A percentile compares a stretch with the other conserved stretches of the same genome.
Evolutionary conservation across 2,329 filamentous ascomycete genomes (phyloP).

Genomic region (Cadophora malorum): DNA sequence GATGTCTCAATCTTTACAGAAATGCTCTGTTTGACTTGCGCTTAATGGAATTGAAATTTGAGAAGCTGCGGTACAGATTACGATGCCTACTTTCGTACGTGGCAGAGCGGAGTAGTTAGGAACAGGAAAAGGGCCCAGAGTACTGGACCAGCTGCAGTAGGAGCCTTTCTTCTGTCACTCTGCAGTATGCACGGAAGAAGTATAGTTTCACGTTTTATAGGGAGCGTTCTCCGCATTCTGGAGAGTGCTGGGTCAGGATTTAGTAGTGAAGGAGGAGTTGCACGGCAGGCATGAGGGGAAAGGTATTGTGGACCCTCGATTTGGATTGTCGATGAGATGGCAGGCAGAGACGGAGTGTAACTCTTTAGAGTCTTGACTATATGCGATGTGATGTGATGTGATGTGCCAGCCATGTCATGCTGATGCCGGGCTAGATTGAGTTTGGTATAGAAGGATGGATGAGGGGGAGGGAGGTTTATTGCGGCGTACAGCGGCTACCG

Average conservation of each 20-base stretch:
- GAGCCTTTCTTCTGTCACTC: background rate
- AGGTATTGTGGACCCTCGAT: background rate
- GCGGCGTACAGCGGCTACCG: constrained; percentile 31
- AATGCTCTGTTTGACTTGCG: too few relatives aligned
- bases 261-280: background rate
- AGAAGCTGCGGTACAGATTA: background rate
- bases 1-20: background rate
- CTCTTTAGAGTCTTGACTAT: background rate
- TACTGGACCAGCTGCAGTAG: background rate
- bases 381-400: constrained; percentile 8
- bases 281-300: constrained; percentile 2
- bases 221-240: constrained; percentile 12
- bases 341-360: background rate
- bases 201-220: background rate
- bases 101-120: background rate
- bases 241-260: background rate
- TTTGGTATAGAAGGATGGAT: background rate
- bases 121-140: constrained; percentile 6
- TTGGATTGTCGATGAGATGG: background rate
- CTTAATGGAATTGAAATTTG: background rate
- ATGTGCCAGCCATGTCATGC: constrained; percentile 1
- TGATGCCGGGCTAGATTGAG: constrained; percentile 3
- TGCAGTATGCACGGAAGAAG: background rate
- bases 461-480: background rate
- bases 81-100: background rate